Conservation (phyloP, 306 rosid genomes). For the Dryas drummondii region DNA sequence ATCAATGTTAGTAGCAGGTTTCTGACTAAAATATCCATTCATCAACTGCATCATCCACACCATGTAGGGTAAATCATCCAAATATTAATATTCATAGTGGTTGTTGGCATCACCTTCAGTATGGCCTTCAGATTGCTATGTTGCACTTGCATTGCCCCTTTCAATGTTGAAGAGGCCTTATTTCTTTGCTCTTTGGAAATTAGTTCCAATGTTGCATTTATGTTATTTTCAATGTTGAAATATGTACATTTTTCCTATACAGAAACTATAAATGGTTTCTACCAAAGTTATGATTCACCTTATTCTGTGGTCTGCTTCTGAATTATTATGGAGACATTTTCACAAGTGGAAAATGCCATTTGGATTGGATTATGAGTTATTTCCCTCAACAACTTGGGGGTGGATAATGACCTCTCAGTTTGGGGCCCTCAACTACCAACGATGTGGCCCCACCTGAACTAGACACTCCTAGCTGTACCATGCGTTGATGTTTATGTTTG, state of each 20-base stretch:
- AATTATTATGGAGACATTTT: conserved; percentile 2
- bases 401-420: not conserved
- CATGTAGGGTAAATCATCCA: not conserved
- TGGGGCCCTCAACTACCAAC: not conserved
- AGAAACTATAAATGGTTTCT: not conserved
- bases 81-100: conserved; percentile 12
- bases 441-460: conserved; percentile 1
- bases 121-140: conserved; percentile 6
- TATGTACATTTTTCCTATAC: too few relatives aligned
- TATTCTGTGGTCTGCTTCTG: conserved; percentile 7
- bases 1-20: conserved; percentile 12
- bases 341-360: not conserved
- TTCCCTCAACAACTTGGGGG: conserved; percentile 9
- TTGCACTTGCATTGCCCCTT: conserved; percentile 10
- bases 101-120: conserved; percentile 14
- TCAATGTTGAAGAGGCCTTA: not conserved
- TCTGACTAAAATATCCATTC: conserved; percentile 8
- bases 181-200: not conserved
- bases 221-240: not conserved
- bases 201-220: not conserved
- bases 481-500: not conserved
- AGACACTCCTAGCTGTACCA: not conserved
- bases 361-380: not conserved
- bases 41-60: conserved; percentile 4
- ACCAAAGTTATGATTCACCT: conserved; percentile 6